A percentile compares a stretch with the other conserved stretches of the same genome.
phyloP scores from a whole-genome alignment of 495 filamentous ascomycete species.

The Xylaria castorea region DNA sequence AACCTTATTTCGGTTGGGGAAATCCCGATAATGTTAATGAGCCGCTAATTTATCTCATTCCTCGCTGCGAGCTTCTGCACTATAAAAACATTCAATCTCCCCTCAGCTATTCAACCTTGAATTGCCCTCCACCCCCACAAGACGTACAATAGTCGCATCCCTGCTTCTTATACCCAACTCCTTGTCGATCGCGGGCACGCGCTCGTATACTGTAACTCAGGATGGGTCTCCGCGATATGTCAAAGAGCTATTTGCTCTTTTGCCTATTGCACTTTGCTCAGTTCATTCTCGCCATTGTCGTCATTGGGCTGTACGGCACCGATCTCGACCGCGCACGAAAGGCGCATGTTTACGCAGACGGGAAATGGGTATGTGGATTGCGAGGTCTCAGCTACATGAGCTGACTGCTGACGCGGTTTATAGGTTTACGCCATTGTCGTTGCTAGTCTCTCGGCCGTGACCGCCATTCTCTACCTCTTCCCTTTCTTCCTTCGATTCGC shows the following conservation, averaged over 20 bases:
- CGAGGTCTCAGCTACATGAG: background rate
- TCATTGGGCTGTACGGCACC: slow-evolving; percentile 78
- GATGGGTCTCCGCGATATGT: slow-evolving; percentile 48
- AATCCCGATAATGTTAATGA: background rate
- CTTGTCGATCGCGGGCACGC: background rate
- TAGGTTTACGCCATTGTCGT: slow-evolving; percentile 74
- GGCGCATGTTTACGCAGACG: slow-evolving; percentile 56
- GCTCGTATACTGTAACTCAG: background rate
- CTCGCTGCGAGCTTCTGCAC: background rate
- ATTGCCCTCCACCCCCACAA: background rate
- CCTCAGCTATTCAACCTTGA: background rate
- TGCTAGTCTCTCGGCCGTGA: slow-evolving; percentile 65
- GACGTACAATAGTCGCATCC: slow-evolving; percentile 3
- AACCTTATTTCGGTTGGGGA: slow-evolving; percentile 7
- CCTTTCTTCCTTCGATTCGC: slow-evolving; percentile 65
- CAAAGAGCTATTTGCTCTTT: slow-evolving; percentile 52
- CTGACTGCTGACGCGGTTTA: background rate
- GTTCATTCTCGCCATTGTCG: slow-evolving; percentile 74
- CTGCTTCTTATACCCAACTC: background rate
- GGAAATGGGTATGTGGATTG: slow-evolving; percentile 68
- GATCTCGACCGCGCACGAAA: slow-evolving; percentile 69
- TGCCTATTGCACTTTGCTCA: slow-evolving; percentile 69
- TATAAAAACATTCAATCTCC: background rate
- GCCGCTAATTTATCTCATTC: too few relatives aligned
- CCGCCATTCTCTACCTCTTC: slow-evolving; percentile 65